Conservation (phyloP, 306 rosid species). For the Glycine latifolia region DNA sequence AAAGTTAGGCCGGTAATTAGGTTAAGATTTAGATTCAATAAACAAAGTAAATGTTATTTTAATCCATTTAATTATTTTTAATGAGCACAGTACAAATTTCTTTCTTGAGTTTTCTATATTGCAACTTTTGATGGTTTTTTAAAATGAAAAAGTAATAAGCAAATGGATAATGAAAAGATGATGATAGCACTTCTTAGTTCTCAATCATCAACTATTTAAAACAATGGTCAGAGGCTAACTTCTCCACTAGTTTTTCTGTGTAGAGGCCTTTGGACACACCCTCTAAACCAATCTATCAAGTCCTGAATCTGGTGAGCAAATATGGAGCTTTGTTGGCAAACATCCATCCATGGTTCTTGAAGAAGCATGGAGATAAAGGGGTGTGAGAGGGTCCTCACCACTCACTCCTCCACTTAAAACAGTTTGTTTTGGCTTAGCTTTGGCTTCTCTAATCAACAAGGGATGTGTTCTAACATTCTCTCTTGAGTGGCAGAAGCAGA, state of each 20-base stretch:
- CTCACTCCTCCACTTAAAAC: conserved; percentile 50
- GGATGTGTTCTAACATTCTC: conserved; percentile 43
- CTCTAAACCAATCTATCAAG: conserved; percentile 43
- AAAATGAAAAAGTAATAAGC: conserved; percentile 43
- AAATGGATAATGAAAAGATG: conserved; percentile 56
- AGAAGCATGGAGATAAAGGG: conserved; percentile 45
- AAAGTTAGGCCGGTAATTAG: conserved; percentile 42
- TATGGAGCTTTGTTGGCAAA: conserved; percentile 57
- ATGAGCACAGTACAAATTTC: conserved; percentile 25
- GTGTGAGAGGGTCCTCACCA: conserved; percentile 44
- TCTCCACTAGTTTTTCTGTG: conserved; percentile 54
- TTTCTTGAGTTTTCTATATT: conserved; percentile 35
- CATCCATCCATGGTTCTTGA: conserved; percentile 59
- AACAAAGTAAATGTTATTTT: not conserved
- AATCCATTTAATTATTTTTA: conserved; percentile 36
- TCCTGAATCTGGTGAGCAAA: conserved; percentile 47
- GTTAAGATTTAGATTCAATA: conserved; percentile 40
- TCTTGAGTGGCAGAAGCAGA: conserved; percentile 42
- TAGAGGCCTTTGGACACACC: conserved; percentile 44
- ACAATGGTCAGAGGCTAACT: conserved; percentile 51
- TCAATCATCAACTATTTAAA: conserved; percentile 69
- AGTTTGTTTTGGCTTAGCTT: conserved; percentile 65
- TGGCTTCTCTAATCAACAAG: conserved; percentile 46
- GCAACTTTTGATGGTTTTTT: conserved; percentile 52
- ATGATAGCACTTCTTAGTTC: conserved; percentile 37